Evolutionary conservation across 371 early-diverging fungal species (phyloP).

Genomic region (Syncephalis plumigaleata): DNA sequence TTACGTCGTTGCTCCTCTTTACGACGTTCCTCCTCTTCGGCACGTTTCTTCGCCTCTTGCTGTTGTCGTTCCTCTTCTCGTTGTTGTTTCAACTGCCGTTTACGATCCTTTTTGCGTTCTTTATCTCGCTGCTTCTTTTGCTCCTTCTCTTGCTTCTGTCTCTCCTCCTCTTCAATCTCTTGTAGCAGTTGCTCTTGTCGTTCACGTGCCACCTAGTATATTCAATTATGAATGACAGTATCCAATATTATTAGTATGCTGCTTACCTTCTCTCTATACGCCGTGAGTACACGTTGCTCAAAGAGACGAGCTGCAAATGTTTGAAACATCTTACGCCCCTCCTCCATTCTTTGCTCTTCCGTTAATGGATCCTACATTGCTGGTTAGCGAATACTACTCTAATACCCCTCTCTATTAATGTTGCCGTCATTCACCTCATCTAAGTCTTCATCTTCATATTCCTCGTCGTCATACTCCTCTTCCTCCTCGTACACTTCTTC

Average conservation of each 20-base stretch:
- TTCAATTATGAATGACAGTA: not conserved
- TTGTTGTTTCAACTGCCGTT: constrained; percentile 1
- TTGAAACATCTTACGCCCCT: constrained; percentile 83
- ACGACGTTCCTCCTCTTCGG: constrained; percentile 5
- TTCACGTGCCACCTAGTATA: constrained; percentile 47
- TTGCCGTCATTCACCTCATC: constrained; percentile 2
- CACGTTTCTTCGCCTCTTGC: constrained; percentile 1
- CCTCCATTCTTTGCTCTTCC: constrained; percentile 78
- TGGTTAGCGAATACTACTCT: too few relatives aligned
- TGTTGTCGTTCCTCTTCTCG: not conserved
- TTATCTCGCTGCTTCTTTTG: constrained; percentile 7
- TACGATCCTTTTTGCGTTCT: constrained; percentile 8
- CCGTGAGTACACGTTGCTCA: constrained; percentile 80
- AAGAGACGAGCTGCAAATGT: constrained; percentile 90
- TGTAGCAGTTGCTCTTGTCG: constrained; percentile 58
- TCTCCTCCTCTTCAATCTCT: constrained; percentile 54
- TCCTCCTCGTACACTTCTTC: constrained; percentile 31
- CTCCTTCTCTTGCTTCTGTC: constrained; percentile 7
- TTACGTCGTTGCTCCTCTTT: constrained; percentile 6
- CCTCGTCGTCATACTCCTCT: too few relatives aligned
- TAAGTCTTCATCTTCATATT: constrained; percentile 35
- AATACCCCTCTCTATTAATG: too few relatives aligned
- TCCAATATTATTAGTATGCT: not conserved
- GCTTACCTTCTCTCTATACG: constrained; percentile 74
- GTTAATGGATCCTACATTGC: constrained; percentile 55